These are phyloP conservation scores for Alliaria petiolata DNA, from an alignment of 345 rosid genomes.

Conservation along the genomic window DNA sequence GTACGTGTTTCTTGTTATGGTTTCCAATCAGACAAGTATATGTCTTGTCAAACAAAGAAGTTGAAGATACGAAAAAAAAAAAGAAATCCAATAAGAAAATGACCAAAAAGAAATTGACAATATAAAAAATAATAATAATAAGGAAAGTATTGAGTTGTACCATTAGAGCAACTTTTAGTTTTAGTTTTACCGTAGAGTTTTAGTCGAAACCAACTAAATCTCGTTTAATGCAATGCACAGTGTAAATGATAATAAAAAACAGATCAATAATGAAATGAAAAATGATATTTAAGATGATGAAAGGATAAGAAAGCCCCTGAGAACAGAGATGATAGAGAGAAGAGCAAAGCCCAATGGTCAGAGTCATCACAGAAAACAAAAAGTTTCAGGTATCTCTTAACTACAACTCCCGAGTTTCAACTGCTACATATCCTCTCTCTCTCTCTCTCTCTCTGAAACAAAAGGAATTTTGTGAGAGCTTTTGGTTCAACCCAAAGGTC, in stretches of 20 bases:
- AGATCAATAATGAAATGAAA: neutral
- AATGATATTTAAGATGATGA: neutral
- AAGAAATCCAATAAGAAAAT: no score
- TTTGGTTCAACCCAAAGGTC: slow-evolving; percentile 23
- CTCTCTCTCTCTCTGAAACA: slow-evolving; percentile 12
- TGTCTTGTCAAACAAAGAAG: slow-evolving; percentile 27
- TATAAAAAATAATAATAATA: neutral
- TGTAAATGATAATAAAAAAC: neutral
- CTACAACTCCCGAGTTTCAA: slow-evolving; percentile 25
- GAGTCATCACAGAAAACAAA: slow-evolving; percentile 25
- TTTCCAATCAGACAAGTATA: slow-evolving; percentile 22
- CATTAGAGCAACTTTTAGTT: neutral
- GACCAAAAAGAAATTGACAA: slow-evolving; percentile 8
- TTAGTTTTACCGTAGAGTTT: neutral
- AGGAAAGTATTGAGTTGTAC: neutral
- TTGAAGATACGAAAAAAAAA: slow-evolving; percentile 3
- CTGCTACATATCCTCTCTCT: neutral
- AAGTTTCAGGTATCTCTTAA: slow-evolving; percentile 27
- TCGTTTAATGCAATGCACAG: neutral
- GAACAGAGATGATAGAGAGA: neutral
- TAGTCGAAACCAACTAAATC: neutral
- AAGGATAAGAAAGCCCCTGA: slow-evolving; percentile 17
- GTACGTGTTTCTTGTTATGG: slow-evolving; percentile 25
- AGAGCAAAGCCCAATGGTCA: slow-evolving; percentile 27
- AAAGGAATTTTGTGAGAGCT: slow-evolving; percentile 24